Evolutionary conservation across 2,329 filamentous ascomycete species (phyloP), one percentile per base, ranked within the genome.

Genomic region (Aspergillus texensis): DNA sequence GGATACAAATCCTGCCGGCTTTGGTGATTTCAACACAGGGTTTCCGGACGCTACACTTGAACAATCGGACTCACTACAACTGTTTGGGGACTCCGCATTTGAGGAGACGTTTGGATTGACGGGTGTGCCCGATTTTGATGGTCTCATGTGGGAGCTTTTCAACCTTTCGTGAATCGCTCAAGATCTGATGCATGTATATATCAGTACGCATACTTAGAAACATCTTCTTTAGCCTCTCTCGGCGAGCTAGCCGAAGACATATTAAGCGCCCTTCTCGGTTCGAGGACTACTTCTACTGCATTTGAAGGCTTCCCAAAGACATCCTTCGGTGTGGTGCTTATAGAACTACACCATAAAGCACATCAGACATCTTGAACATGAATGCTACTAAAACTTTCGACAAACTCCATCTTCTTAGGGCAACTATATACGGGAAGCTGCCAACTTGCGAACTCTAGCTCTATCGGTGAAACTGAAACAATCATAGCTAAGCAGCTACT

Each of bases 121-220:
- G 24, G 73, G 71, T 1, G 66, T 68, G 46, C 68, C 71, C 6
- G 71, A 75, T 55, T 72, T 75, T 50, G 74, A 75, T 58, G 68
- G 67, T 41, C 64, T 75, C 10, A 72, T 76, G 67, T 72, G 71
- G 65, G 72, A 74, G 28, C 58, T 75, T 5, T 71, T 75, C 55
- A 65, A 61, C 21, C 60, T 19, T 39, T 60, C 57, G 21, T 39
- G n/a, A 43, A 16, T 32, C 54, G 24, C 16, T 30, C 41, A 6
- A 12, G 53, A n/a, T 24, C 12, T 6, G 0, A 55, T 55, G 11
- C 19, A 12, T 57, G 10, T 21, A 41, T 32, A 58, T 21, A 32
- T 30, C 9, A 16, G 4, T 50, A 26, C 24, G 24, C 21, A 24
- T 14, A 48, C 21, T 48, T 28, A 28, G 24, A 48, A 12, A 48